Percentiles rank a stretch among this genome's conserved stretches.
phyloP scores from a whole-genome alignment of 306 rosid species.

The Malus asiatica region DNA sequence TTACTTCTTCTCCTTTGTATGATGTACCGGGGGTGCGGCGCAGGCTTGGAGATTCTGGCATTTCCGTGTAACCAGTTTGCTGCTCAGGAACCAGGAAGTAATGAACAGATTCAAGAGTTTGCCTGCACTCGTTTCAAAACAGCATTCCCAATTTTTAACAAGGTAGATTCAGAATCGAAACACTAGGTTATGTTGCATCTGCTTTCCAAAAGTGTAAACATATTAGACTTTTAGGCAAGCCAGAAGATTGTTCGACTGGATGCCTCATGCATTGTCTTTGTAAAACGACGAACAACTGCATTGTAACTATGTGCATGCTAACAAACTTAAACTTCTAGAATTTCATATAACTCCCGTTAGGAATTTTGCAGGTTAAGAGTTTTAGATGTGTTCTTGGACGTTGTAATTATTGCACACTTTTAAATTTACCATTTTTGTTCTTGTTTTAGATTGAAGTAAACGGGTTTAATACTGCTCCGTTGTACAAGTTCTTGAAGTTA shows the following conservation, averaged over 20 bases:
- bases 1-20: background rate
- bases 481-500: slow-evolving; percentile 65
- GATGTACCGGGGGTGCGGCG: background rate
- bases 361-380: background rate
- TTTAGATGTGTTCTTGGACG: background rate
- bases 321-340: background rate
- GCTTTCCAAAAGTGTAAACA: background rate
- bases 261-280: background rate
- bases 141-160: slow-evolving; percentile 11
- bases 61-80: slow-evolving; percentile 91
- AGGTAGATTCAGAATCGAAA: background rate
- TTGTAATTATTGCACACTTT: background rate
- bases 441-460: slow-evolving; percentile 66
- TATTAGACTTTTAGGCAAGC: background rate
- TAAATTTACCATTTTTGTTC: background rate
- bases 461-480: slow-evolving; percentile 53
- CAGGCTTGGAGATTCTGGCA: slow-evolving; percentile 77
- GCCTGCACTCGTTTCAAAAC: slow-evolving; percentile 22
- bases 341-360: background rate
- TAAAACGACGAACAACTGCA: background rate
- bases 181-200: background rate
- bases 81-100: slow-evolving; percentile 78
- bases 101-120: slow-evolving; percentile 60
- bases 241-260: background rate
- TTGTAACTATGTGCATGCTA: background rate